Conservation (phyloP, 768 basidiomycete species). For the Hericium rajendrae region DNA sequence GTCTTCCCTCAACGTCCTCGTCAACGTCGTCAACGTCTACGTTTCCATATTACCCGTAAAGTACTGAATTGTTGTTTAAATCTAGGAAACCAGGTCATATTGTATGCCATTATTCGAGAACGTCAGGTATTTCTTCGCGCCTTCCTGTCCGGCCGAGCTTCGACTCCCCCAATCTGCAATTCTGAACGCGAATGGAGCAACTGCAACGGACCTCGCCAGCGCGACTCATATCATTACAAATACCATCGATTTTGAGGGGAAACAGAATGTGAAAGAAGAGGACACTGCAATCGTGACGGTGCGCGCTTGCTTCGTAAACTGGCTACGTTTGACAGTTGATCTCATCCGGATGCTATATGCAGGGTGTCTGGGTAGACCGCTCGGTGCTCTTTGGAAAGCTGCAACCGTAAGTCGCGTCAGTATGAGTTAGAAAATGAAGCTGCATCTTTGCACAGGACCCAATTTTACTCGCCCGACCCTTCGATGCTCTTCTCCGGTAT, state of each 20-base stretch:
- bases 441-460: background rate
- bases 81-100: background rate
- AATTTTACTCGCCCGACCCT: constrained; percentile 70
- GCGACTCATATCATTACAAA: constrained; percentile 12
- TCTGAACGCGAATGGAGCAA: constrained; percentile 8
- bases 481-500: constrained; percentile 76
- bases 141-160: constrained; percentile 6
- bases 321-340: background rate
- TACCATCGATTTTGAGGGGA: constrained; percentile 8
- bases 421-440: background rate
- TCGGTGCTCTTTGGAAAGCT: constrained; percentile 10
- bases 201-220: background rate
- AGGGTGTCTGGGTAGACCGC: constrained; percentile 13
- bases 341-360: background rate
- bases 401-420: constrained; percentile 6
- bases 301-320: background rate
- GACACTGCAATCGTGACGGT: constrained; percentile 9
- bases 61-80: background rate
- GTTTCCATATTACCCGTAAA: background rate
- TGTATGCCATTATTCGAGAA: constrained; percentile 12
- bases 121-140: constrained; percentile 8
- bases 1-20: background rate
- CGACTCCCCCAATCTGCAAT: constrained; percentile 2
- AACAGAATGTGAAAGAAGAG: constrained; percentile 2
- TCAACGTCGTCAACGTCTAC: background rate